These are phyloP conservation scores for Candida pseudofarinosa DNA, from an alignment of 805 yeast species.

Conservation along the genomic window DNA sequence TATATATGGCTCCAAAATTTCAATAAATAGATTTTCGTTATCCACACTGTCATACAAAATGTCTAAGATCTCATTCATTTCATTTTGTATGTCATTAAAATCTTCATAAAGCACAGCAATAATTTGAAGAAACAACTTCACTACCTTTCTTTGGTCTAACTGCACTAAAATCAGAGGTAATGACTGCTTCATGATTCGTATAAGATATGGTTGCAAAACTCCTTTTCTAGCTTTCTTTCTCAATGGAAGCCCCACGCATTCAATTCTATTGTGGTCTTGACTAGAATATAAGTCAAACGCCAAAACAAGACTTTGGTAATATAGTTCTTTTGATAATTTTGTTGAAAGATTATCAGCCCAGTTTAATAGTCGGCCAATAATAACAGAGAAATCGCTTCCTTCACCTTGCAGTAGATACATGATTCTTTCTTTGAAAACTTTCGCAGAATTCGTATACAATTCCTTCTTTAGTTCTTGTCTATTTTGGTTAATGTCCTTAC, in stretches of 20 bases:
- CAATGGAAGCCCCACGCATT: slow-evolving; percentile 55
- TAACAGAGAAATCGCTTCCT: slow-evolving; percentile 43
- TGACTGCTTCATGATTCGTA: slow-evolving; percentile 54
- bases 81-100: slow-evolving; percentile 1
- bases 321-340: slow-evolving; percentile 45
- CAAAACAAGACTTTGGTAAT: slow-evolving; percentile 51
- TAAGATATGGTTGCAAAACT: slow-evolving; percentile 50
- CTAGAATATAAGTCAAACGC: slow-evolving; percentile 50
- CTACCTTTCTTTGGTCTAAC: slow-evolving; percentile 20
- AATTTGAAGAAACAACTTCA: slow-evolving; percentile 12
- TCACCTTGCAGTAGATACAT: slow-evolving; percentile 12
- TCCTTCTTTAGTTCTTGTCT: slow-evolving; percentile 1
- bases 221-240: slow-evolving; percentile 39
- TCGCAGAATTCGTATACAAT: slow-evolving; percentile 13
- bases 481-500: background rate
- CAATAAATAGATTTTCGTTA: slow-evolving; percentile 43
- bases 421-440: slow-evolving; percentile 20
- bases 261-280: slow-evolving; percentile 43
- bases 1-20: slow-evolving; percentile 49
- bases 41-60: slow-evolving; percentile 23
- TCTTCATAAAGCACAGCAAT: slow-evolving; percentile 6
- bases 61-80: slow-evolving; percentile 29
- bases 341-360: slow-evolving; percentile 66
- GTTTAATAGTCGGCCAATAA: slow-evolving; percentile 54
- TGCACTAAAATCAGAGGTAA: slow-evolving; percentile 36